These are phyloP conservation scores for Pleurotus salmoneostramineus DNA, from an alignment of 768 basidiomycete species.

Conservation along the genomic window DNA sequence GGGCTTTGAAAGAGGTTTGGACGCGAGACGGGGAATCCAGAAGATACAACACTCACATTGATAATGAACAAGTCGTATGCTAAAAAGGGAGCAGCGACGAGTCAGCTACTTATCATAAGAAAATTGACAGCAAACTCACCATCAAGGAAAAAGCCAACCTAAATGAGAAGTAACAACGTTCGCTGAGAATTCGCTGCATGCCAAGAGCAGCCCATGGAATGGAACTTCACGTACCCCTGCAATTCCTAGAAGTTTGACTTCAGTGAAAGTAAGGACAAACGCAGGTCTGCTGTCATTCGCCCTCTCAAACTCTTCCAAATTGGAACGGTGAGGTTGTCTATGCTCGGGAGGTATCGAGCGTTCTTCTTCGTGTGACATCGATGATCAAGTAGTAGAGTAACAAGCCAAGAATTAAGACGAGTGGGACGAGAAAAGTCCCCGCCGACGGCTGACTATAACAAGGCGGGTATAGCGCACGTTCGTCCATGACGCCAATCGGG, in stretches of 20 bases:
- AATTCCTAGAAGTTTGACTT: conserved; percentile 60
- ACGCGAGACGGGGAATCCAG: not conserved
- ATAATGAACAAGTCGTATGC: conserved; percentile 74
- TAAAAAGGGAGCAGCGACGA: conserved; percentile 15
- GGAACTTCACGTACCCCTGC: conserved; percentile 31
- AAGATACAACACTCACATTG: conserved; percentile 37
- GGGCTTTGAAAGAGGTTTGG: conserved; percentile 32
- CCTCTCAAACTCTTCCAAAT: conserved; percentile 21
- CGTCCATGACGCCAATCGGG: not conserved
- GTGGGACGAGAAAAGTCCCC: not conserved
- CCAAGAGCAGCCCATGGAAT: no score
- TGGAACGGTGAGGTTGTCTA: not conserved
- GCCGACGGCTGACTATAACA: not conserved
- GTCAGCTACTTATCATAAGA: not conserved
- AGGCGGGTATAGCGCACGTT: not conserved
- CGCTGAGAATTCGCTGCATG: not conserved
- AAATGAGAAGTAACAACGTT: not conserved
- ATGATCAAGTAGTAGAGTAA: no score
- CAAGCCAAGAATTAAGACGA: not conserved
- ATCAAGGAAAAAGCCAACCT: conserved; percentile 74
- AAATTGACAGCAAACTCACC: conserved; percentile 43
- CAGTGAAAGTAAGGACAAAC: conserved; percentile 32
- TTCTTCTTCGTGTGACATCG: no score
- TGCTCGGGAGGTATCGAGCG: not conserved
- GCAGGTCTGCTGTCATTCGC: conserved; percentile 18